Conservation (phyloP, 2,329 filamentous ascomycete genomes). For the Emmonsiellopsis sp. region DNA sequence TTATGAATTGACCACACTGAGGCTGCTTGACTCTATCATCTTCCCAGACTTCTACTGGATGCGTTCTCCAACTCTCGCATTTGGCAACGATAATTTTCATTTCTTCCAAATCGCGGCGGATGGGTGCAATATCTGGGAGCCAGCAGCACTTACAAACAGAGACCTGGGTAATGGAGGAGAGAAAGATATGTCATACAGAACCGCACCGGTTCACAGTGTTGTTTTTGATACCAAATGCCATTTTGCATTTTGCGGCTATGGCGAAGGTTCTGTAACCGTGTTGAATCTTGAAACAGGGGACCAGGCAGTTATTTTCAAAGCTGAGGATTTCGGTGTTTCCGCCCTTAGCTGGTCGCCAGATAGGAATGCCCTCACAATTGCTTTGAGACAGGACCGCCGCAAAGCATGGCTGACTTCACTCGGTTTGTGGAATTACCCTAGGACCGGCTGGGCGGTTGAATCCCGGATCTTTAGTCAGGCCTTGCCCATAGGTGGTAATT, state of each 20-base stretch:
- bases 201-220: constrained; percentile 21
- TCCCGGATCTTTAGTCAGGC: no score
- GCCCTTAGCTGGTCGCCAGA: constrained; percentile 18
- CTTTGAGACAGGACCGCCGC: constrained; percentile 20
- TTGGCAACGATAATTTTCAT: constrained; percentile 22
- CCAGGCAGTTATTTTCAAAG: constrained; percentile 17
- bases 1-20: constrained; percentile 21
- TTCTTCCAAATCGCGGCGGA: constrained; percentile 26
- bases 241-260: constrained; percentile 27
- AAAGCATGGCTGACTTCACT: not conserved
- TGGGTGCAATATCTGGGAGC: constrained; percentile 32
- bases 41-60: constrained; percentile 14
- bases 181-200: constrained; percentile 6
- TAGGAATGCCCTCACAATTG: constrained; percentile 18
- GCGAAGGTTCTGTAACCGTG: constrained; percentile 25
- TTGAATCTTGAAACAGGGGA: constrained; percentile 20
- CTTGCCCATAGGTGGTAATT: constrained; percentile 1
- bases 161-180: constrained; percentile 16
- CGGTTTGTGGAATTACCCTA: not conserved
- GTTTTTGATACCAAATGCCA: constrained; percentile 15
- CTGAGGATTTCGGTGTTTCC: constrained; percentile 20
- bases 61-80: constrained; percentile 22
- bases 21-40: constrained; percentile 18
- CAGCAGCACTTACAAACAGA: constrained; percentile 10
- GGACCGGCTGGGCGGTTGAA: no score